Conservation (phyloP, 2,329 filamentous ascomycete species). For the Blastomyces emzantsi region DNA sequence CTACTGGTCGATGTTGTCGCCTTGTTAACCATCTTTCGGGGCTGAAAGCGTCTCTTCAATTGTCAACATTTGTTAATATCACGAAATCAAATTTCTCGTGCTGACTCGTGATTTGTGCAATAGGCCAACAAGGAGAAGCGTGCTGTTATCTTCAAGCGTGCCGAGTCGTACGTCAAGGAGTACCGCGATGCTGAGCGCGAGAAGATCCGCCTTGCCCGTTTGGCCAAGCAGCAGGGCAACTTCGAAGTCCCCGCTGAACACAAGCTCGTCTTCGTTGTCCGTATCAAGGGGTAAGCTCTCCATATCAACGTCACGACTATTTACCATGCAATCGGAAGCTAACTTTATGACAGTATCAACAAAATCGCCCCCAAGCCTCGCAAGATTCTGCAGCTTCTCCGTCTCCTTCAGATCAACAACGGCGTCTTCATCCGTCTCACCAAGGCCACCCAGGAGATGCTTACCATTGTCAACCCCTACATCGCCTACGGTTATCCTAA, state of each 20-base stretch:
- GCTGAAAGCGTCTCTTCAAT: conserved; percentile 53
- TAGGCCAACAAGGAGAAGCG: conserved; percentile 99
- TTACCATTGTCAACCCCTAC: conserved; percentile 98
- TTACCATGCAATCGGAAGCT: not conserved
- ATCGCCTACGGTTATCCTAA: conserved; percentile 99
- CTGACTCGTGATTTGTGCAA: conserved; percentile 22
- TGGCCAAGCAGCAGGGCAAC: conserved; percentile 83
- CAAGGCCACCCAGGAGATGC: conserved; percentile 96
- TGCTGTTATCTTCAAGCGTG: conserved; percentile 97
- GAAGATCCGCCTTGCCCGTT: conserved; percentile 86
- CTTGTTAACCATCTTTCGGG: conserved; percentile 49
- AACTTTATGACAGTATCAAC: conserved; percentile 71
- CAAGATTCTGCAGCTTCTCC: conserved; percentile 99
- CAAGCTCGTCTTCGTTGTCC: conserved; percentile 95
- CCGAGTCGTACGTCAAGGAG: conserved; percentile 99
- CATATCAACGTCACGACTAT: not conserved
- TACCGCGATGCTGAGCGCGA: conserved; percentile 98
- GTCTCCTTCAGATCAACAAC: conserved; percentile 99
- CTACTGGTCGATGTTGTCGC: conserved; percentile 89
- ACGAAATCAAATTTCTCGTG: conserved; percentile 12
- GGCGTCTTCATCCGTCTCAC: conserved; percentile 96
- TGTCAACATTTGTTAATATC: conserved; percentile 20
- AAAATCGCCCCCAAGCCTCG: conserved; percentile 99
- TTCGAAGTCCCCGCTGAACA: conserved; percentile 92
- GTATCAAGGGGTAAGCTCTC: conserved; percentile 80